Base-by-base conservation (phyloP, 257 asterid genomes). In the Scutellaria galericulata region DNA sequence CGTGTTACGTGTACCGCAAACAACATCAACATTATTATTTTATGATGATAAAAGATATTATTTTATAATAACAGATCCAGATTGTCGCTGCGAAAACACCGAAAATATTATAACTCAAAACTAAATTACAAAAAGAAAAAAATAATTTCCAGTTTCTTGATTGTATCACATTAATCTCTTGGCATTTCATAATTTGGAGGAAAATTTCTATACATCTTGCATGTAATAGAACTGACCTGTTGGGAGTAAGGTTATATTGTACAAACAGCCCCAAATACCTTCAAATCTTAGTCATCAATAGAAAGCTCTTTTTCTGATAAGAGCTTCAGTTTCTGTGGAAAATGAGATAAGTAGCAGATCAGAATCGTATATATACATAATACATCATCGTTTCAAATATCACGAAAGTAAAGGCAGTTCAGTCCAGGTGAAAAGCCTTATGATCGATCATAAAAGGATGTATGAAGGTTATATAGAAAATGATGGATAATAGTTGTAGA, bases 251-350 rank as follows among this genome's bases (percentile, higher is more conserved):
- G 50, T 62, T 64, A 57, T 47, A 62, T 71, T 57, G 54, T 71
- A 63, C 59, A 59, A 71, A 65, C 44, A 61, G 20, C 64, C 31
- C 39, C 12, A 55, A 12, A 39, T 18, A 64, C 42, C 65, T 73
- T 83, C 83, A 77, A 53, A 81, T 76, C 79, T 76, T 71, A 31
- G 76, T 73, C 79, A 68, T 84, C 84, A 48, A 79, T 56, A 5
- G 85, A 75, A 51, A 78, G 78, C 67, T 84, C 87, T 46, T 79
- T 74, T 60, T 81, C 87, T 4, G 93, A 83, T 56, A 92, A 77
- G 84, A 76, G 76, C 89, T 89, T 88, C 68, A 92, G 86, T 83
- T 88, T 89, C 96, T 92, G 91, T 72, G 54, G 14, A 57, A 78
- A 10, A 70, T 66, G 37, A 77, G 51, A n/a, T 58, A 31, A 24